Evolutionary conservation across 2,329 filamentous ascomycete species (phyloP).

Genomic region (Raffaelea albimanens): DNA sequence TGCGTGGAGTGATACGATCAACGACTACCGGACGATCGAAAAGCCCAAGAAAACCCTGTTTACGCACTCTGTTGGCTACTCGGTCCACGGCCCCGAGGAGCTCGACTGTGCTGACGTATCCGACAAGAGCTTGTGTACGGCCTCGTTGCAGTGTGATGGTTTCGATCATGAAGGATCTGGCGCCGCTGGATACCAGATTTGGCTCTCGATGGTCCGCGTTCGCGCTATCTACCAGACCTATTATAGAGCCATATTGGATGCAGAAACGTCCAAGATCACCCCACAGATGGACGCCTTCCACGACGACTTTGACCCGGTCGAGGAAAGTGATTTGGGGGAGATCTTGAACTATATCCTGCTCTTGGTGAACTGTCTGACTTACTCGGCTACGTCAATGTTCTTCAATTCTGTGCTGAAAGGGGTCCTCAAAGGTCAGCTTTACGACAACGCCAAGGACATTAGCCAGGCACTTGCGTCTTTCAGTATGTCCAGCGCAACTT

Average conservation of each 20-base stretch:
- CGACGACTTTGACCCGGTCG: no score
- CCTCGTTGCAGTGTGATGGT: background rate
- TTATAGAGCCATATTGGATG: background rate
- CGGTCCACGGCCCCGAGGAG: background rate
- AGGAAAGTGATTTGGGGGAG: background rate
- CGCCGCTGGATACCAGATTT: background rate
- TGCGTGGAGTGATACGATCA: background rate
- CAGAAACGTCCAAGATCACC: background rate
- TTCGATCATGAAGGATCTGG: background rate
- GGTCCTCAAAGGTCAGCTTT: no score
- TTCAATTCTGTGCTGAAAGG: no score
- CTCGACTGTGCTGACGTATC: background rate
- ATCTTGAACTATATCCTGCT: background rate
- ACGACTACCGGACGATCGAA: background rate
- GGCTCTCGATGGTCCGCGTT: background rate
- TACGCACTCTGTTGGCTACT: background rate
- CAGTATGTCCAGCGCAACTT: no score
- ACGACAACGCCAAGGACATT: no score
- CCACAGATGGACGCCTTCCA: background rate
- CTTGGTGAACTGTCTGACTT: background rate
- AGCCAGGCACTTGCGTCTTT: no score
- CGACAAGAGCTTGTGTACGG: background rate
- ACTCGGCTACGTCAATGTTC: background rate
- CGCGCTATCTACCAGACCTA: background rate
- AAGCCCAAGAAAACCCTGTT: background rate